These are phyloP conservation scores for Elaeagnus macrophylla DNA, from an alignment of 306 rosid genomes.

Conservation along the genomic window DNA sequence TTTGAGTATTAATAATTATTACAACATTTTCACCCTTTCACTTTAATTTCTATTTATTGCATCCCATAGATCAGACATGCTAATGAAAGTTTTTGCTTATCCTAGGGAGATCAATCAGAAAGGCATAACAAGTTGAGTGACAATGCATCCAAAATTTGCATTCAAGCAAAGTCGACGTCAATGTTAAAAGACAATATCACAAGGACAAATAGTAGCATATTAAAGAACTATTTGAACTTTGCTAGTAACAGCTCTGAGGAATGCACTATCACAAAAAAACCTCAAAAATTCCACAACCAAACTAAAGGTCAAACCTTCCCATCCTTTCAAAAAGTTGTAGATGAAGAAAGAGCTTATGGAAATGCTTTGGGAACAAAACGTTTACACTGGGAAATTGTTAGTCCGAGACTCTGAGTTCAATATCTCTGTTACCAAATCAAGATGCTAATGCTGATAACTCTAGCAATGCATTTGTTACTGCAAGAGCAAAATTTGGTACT, in stretches of 20 bases:
- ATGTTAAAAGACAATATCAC: slow-evolving; percentile 30
- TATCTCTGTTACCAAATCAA: slow-evolving; percentile 51
- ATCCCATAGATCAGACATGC: background rate
- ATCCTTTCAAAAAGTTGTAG: slow-evolving; percentile 36
- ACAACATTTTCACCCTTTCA: background rate
- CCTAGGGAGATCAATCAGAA: slow-evolving; percentile 40
- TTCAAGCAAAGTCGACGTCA: slow-evolving; percentile 47
- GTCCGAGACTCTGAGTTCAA: slow-evolving; percentile 40
- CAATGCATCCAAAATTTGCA: slow-evolving; percentile 32
- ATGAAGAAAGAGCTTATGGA: slow-evolving; percentile 48
- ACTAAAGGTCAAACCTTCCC: slow-evolving; percentile 30
- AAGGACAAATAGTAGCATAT: slow-evolving; percentile 28
- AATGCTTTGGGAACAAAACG: slow-evolving; percentile 44
- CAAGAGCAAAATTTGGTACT: slow-evolving; percentile 58
- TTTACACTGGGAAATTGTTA: slow-evolving; percentile 41
- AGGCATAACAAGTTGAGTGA: slow-evolving; percentile 30
- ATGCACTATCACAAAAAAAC: slow-evolving; percentile 43
- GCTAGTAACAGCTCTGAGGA: slow-evolving; percentile 40
- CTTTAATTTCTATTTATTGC: background rate
- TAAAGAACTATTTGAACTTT: slow-evolving; percentile 27
- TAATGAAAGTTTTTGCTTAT: slow-evolving; percentile 1
- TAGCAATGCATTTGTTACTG: slow-evolving; percentile 62
- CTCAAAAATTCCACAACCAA: slow-evolving; percentile 25
- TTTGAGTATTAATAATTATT: no score
- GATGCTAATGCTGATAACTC: slow-evolving; percentile 38